These are phyloP conservation scores for Sporothrix curviconia DNA, from an alignment of 2,329 filamentous ascomycete genomes.

Conservation along the genomic window DNA sequence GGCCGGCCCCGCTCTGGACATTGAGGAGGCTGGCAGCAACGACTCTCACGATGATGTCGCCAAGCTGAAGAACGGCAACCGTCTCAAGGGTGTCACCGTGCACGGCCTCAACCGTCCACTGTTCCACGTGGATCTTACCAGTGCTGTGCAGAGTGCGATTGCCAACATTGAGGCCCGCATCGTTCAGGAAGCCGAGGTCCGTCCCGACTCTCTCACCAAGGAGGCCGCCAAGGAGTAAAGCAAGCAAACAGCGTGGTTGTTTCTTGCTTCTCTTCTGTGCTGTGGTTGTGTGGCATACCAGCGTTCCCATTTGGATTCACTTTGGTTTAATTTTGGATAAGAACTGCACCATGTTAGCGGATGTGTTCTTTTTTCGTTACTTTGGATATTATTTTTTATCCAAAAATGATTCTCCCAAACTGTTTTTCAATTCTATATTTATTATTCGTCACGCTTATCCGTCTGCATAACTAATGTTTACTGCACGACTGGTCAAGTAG, in stretches of 20 bases:
- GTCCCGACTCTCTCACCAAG: constrained; percentile 5
- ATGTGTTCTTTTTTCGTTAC: neutral
- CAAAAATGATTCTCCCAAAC: constrained; percentile 11
- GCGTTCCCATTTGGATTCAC: neutral
- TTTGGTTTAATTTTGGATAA: neutral
- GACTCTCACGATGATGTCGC: constrained; percentile 31
- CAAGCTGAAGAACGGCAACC: constrained; percentile 19
- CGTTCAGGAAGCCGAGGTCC: constrained; percentile 23
- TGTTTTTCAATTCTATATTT: neutral
- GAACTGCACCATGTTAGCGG: neutral
- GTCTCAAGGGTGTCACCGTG: constrained; percentile 49
- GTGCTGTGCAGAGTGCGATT: constrained; percentile 80
- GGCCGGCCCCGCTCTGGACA: constrained; percentile 17
- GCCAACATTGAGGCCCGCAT: constrained; percentile 61
- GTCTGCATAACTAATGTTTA: neutral
- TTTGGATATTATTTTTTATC: constrained; percentile 1
- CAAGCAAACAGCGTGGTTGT: too few species aligned
- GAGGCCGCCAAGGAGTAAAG: constrained; percentile 7
- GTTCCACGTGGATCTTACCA: constrained; percentile 90
- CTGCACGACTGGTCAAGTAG: too few species aligned
- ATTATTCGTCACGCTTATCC: neutral
- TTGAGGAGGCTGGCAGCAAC: constrained; percentile 22
- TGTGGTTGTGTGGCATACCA: too few species aligned
- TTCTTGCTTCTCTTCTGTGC: neutral
- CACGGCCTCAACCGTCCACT: constrained; percentile 83